Evolutionary conservation across 2,329 filamentous ascomycete genomes (phyloP).

Genomic region (Arthrobotrys entomopaga): DNA sequence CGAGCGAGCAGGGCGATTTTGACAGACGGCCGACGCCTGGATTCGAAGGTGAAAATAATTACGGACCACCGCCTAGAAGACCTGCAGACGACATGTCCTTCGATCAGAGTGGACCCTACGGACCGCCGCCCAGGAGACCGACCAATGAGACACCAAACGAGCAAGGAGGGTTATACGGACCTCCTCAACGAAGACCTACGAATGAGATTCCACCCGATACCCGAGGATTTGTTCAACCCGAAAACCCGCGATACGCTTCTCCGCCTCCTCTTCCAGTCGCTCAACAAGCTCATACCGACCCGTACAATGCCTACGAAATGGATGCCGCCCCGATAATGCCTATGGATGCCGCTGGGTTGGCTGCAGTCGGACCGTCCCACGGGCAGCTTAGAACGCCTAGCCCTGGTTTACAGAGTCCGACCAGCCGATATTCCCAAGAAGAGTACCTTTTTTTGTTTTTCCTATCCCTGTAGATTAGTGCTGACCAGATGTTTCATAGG

Average conservation of each 20-base stretch:
- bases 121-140: conserved; percentile 32
- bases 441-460: conserved; percentile 30
- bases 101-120: conserved; percentile 35
- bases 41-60: conserved; percentile 50
- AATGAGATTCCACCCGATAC: conserved; percentile 37
- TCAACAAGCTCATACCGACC: conserved; percentile 18
- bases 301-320: conserved; percentile 50
- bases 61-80: conserved; percentile 45
- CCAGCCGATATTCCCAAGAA: conserved; percentile 53
- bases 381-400: conserved; percentile 39
- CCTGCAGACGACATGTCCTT: conserved; percentile 27
- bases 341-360: conserved; percentile 27
- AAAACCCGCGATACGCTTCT: conserved; percentile 51
- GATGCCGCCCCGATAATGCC: conserved; percentile 47
- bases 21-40: conserved; percentile 23
- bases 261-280: conserved; percentile 18
- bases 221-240: conserved; percentile 26
- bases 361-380: conserved; percentile 24
- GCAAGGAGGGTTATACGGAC: conserved; percentile 37
- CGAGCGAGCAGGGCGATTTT: conserved; percentile 41
- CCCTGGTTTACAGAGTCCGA: conserved; percentile 45
- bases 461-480: background rate
- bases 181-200: conserved; percentile 48
- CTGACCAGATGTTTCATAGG: conserved; percentile 33
- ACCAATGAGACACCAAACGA: conserved; percentile 39